Evolutionary conservation across 2,329 filamentous ascomycete species (phyloP), one percentile per base, ranked within the genome.

Genomic region (Rosellinia necatrix): DNA sequence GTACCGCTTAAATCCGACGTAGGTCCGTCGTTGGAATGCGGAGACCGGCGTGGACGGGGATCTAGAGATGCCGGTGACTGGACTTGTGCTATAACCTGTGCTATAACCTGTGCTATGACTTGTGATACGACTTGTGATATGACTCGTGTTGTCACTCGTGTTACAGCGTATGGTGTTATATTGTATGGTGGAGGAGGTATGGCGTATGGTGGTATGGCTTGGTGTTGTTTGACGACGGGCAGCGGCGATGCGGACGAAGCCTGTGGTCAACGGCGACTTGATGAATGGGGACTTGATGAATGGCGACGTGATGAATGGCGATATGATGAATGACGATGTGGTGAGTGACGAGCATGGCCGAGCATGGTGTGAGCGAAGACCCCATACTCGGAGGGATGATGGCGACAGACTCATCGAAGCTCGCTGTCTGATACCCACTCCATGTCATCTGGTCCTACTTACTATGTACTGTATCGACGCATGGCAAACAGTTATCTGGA

Each of bases 301-400:
- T 47, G 47, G 35, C 10, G 46, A 37, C 25, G 38, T 50, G 35
- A n/a, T 46, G 41, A 46, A 17, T 34, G 53, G 37, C 29, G 58
- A 48, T n/a, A n/a, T n/a, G n/a, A 10, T 17, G 50, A 27, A 47
- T 47, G 47, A 35, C 10, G 46, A 37, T 30, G 38, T 50, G 35
- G 17, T 46, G 41, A 46, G n/a, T 34, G 53, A 41, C 29, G 58
- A 48, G 10, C 53, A 40, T 34, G 54, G 46, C 34, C 61, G 59
- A 62, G 64, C 59, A 63, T 57, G 60, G 59, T 53, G 60, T 53
- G 60, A 58, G 49, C 58, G 21, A 56, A 56, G 61, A 53, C 62
- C 66, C 69, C 69, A 70, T 70, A 58, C 63, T 68, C 63, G 67
- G 62, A 58, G 29, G 9, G 64, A 46, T 27, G 61, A 53, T 30